Evolutionary conservation across 108 stramenopile genomes (phyloP), one percentile per base, ranked within the genome.

Genomic region (Cyclotella choctawhatcheeana): DNA sequence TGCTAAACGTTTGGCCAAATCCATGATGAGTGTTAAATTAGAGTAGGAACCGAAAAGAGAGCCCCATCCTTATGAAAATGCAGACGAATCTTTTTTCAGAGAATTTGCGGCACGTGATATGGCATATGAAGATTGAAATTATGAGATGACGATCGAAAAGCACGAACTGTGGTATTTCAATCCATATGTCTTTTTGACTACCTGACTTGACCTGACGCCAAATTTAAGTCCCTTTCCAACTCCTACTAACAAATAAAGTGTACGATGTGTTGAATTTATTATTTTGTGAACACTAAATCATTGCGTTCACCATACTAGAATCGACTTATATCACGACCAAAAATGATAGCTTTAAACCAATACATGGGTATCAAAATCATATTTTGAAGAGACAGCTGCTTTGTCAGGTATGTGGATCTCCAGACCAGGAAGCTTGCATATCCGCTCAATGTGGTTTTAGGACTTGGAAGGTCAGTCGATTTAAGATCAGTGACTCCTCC

Each of bases 321-420:
- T 47, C 67, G 65, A 44, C 67, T 68, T 33, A 97, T 91, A 69
- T 98, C 97, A 63, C 99, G 64, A 0, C 99, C 99, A 71, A 98
- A 98, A 2, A 97, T 40, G 24, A 87, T 82, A 3, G 87, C 82
- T 81, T 98, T 97, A 69, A 98, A 94, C 99, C 99, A 99, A 80
- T 96, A 90, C 94, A 97, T 95, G 0, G 97, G 97, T 43, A 99
- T 98, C 37, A 97, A 61, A 22, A 96, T 76, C 74, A 61, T 73
- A 64, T 93, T 87, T 90, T 93, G 56, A 76, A 69, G 60, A 44
- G 85, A 59, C 67, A 93, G 67, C 56, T 86, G 92, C 61, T 91
- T 91, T 16, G 74, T 65, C 74, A 79, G 66, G 52, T 80, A 83
- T 63, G 76, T 88, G 76, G 84, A 64, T 85, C 79, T 75, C 89